phyloP scores from a whole-genome alignment of 2,329 filamentous ascomycete species.

The Endothia cerciana region DNA sequence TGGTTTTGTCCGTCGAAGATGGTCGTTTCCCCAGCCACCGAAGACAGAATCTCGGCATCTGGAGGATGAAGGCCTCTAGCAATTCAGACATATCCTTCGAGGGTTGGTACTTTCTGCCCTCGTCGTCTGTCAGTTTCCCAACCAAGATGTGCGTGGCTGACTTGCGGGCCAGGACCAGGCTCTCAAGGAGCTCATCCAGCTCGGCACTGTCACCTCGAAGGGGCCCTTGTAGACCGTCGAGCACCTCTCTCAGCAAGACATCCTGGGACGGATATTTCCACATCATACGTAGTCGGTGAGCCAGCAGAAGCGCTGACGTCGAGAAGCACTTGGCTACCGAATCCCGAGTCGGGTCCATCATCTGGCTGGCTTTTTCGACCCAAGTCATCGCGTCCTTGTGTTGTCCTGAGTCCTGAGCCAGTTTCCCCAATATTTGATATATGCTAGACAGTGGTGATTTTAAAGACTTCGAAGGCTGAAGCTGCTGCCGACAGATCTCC shows the following conservation, averaged over 20 bases:
- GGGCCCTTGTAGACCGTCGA: slow-evolving; percentile 59
- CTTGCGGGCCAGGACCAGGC: slow-evolving; percentile 59
- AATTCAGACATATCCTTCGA: slow-evolving; percentile 37
- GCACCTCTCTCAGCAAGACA: slow-evolving; percentile 50
- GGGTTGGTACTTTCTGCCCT: slow-evolving; percentile 22
- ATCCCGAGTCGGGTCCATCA: slow-evolving; percentile 45
- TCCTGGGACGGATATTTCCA: slow-evolving; percentile 44
- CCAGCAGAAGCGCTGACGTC: slow-evolving; percentile 57
- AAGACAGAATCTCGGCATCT: slow-evolving; percentile 62
- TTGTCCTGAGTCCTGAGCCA: slow-evolving; percentile 52
- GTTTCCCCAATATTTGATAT: slow-evolving; percentile 53
- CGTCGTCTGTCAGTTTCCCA: slow-evolving; percentile 28
- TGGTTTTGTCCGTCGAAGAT: slow-evolving; percentile 53
- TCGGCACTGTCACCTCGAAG: slow-evolving; percentile 63
- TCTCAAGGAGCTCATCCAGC: slow-evolving; percentile 63
- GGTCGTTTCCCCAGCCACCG: slow-evolving; percentile 66
- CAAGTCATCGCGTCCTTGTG: slow-evolving; percentile 59
- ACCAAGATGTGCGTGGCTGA: slow-evolving; percentile 55
- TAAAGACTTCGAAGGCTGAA: slow-evolving; percentile 42
- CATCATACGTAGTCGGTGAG: slow-evolving; percentile 55
- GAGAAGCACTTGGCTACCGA: slow-evolving; percentile 56
- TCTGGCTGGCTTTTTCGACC: slow-evolving; percentile 51
- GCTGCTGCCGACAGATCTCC: slow-evolving; percentile 41
- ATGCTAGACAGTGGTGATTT: slow-evolving; percentile 51
- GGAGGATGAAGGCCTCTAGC: slow-evolving; percentile 60